These are phyloP conservation scores for Laetiporus sulphureus DNA, from an alignment of 1,284 basidiomycete genomes.

Conservation along the genomic window DNA sequence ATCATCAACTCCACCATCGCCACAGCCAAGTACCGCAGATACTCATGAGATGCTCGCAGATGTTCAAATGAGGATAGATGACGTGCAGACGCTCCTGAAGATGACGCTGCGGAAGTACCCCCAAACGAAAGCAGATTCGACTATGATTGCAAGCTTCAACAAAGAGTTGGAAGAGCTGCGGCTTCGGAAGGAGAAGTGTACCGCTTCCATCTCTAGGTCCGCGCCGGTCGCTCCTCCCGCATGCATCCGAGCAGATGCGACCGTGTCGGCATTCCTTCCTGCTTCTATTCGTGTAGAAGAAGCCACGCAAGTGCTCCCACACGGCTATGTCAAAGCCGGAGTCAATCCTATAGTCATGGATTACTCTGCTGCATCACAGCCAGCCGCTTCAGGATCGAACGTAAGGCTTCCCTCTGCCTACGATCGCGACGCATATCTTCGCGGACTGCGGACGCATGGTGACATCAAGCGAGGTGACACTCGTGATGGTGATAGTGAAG, in stretches of 20 bases:
- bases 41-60: conserved; percentile 6
- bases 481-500: conserved; percentile 26
- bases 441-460: not conserved
- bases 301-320: not conserved
- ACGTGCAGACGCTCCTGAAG: conserved; percentile 16
- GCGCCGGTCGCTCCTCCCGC: not conserved
- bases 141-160: conserved; percentile 18
- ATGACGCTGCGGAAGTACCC: conserved; percentile 21
- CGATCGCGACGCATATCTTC: not conserved
- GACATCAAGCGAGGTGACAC: not conserved
- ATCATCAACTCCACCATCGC: not conserved
- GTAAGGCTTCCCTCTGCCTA: not conserved
- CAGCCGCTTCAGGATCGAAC: conserved; percentile 14
- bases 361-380: too few species aligned
- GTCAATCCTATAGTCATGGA: conserved; percentile 1
- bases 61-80: conserved; percentile 22
- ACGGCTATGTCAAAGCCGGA: conserved; percentile 1
- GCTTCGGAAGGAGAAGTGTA: conserved; percentile 20
- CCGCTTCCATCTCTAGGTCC: conserved; percentile 19
- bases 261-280: too few species aligned
- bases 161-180: conserved; percentile 17
- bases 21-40: not conserved
- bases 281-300: too few species aligned
- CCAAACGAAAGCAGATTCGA: conserved; percentile 25
- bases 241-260: too few species aligned